Base-by-base conservation (phyloP, 805 yeast species). In the Candida palmyrensis region DNA sequence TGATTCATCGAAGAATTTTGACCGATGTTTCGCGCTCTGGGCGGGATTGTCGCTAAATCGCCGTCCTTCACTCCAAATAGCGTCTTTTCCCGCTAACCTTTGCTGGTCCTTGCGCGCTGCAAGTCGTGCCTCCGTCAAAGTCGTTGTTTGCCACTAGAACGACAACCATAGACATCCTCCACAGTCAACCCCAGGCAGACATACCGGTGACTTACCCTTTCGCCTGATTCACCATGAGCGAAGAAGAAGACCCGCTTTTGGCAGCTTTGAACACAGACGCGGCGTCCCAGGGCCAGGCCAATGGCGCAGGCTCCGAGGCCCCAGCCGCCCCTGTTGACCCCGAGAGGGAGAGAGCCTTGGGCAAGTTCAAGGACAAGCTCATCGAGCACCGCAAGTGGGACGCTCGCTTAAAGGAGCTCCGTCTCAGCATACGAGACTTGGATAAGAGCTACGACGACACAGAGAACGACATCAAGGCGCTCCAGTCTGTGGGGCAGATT, bases 401-500 rank as follows among this genome's bases (percentile, higher is more conserved):
- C 54, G 85, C 94, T 27, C 78, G 87, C 50, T 71, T 92, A 49
- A 90, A 87, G 57, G 87, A 80, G 27, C 70, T 89, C 40, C 76
- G 98, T 45, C 63, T 84, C 51, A 76, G 81, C 43, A 84, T 92
- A 66, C 79, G 88, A 57, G 94, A 75, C 46, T 62, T 88, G 44
- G 96, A 88, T 43, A 79, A 77, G 48, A 80, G 79, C 41, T 92
- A 78, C 59, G 90, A 83, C 38, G 88, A 87, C 68, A 90, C 98
- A 2, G 99, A 92, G 57, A 86, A 88, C 47, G 98, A 92, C 51
- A 92, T 92, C 58, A 90, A 88, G 63, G 97, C 97, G 12, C 71
- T 92, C 44, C 98, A 92, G 62, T 82, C 94, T 43, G 95, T 92
- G 41, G 98, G 98, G 3, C 98, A 92, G 62, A 79, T 92, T 53